Evolutionary conservation across 129 eudicot genomes (phyloP).

Genomic region (Pulicaria dysenterica): DNA sequence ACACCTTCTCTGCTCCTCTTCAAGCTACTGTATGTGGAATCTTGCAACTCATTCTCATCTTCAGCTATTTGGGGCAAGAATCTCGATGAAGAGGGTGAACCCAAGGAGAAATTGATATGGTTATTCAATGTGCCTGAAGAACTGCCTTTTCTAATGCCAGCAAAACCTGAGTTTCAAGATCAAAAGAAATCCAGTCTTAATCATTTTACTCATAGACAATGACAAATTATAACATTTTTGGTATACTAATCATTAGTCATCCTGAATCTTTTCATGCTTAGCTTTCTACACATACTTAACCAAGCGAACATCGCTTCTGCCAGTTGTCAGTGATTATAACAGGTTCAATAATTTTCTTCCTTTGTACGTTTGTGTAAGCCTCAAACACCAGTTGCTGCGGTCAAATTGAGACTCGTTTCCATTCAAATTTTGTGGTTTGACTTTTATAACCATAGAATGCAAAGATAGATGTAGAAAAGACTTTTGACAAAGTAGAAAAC

Average conservation of each 20-base stretch:
- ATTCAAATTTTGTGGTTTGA: background rate
- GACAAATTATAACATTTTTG: background rate
- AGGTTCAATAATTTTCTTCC: no score
- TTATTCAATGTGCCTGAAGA: conserved; percentile 44
- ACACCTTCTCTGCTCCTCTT: conserved; percentile 66
- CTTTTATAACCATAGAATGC: background rate
- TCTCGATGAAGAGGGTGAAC: conserved; percentile 49
- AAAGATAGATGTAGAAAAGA: background rate
- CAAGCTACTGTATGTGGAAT: conserved; percentile 49
- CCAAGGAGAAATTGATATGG: conserved; percentile 58
- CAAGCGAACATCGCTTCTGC: no score
- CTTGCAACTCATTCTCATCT: conserved; percentile 46
- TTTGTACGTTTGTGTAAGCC: no score
- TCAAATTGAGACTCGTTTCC: no score
- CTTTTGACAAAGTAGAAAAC: background rate
- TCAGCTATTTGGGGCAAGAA: conserved; percentile 61
- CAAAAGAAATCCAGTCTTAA: conserved; percentile 17
- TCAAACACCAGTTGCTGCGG: no score
- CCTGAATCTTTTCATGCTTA: background rate
- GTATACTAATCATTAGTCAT: background rate
- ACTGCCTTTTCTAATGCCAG: conserved; percentile 42
- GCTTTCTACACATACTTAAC: background rate
- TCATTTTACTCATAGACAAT: background rate
- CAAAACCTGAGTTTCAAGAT: conserved; percentile 50
- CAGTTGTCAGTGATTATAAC: no score